These are phyloP conservation scores for Cryphonectria naterciae DNA, from an alignment of 2,329 filamentous ascomycete genomes.

Conservation along the genomic window DNA sequence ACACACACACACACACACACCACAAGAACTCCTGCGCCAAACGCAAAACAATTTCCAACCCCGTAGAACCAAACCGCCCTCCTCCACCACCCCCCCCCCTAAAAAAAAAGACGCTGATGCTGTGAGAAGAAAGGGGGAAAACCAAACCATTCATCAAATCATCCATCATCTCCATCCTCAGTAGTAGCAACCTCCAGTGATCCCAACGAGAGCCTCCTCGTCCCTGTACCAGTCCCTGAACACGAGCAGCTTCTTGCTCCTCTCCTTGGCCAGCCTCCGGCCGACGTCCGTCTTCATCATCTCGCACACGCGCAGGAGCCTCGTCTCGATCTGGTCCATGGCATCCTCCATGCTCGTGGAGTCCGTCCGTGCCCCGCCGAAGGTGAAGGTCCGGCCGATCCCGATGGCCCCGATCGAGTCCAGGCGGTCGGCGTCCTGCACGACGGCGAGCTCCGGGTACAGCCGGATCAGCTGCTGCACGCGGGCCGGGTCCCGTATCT, in stretches of 20 bases:
- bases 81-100: too few relatives aligned
- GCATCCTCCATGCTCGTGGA: conserved; percentile 63
- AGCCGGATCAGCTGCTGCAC: conserved; percentile 64
- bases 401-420: conserved; percentile 89
- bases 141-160: neutral
- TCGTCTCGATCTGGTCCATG: conserved; percentile 77
- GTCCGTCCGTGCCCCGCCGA: conserved; percentile 65
- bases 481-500: conserved; percentile 65
- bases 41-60: neutral
- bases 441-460: conserved; percentile 77
- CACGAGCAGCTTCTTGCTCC: conserved; percentile 54
- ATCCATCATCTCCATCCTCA: neutral
- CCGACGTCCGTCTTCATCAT: conserved; percentile 69
- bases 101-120: neutral
- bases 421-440: conserved; percentile 92
- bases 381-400: conserved; percentile 78
- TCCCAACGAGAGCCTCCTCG: conserved; percentile 42
- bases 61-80: neutral
- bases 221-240: conserved; percentile 64
- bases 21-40: neutral
- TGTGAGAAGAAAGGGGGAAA: neutral
- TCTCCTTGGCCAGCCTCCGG: conserved; percentile 54
- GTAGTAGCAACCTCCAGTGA: conserved; percentile 16
- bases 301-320: conserved; percentile 67
- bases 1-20: neutral